Base-by-base conservation (phyloP, 441 rosid genomes). In the Macaranga tanarius region DNA sequence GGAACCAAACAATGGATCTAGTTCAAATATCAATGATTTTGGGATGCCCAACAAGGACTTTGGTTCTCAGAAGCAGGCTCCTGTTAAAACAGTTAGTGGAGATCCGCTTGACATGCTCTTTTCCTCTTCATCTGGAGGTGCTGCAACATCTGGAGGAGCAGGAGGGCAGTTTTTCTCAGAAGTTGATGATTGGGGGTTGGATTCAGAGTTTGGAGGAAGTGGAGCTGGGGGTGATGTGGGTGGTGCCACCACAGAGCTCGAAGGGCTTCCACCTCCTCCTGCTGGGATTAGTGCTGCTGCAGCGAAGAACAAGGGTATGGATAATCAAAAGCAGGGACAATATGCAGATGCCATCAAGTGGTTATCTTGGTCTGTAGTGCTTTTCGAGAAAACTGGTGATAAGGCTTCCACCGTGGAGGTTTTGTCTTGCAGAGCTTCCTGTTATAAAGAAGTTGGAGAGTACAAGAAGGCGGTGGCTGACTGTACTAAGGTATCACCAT, bases 391-490 rank as follows among this genome's bases (percentile, higher is more conserved):
- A 82, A 72, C 86, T 58, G 88, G 89, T 11, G 96, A 89, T 75
- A 60, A 72, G 52, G 80, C 82, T 69, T 84, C 86, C 20, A 66
- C 83, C 45, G 64, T 26, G 0, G 97, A 95, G 63, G 97, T 87
- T 73, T 86, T 90, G 73, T 83, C 97, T 3, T 75, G 82, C 81
- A 89, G 99, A 74, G 99, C 99, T 77, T 95, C 99, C 4, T 91
- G 99, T 74, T 95, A 92, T 83, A 95, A 92, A 84, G 99, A 95
- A 84, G 99, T 92, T 63, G 99, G 99, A 67, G 97, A 95, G 80
- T 90, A 95, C 81, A 95, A 95, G 85, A 91, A 95, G 84, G 99
- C 99, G 23, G 99, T 95, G 51, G 89, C 95, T n/a, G 99, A 92
- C 79, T 95, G 97, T 77, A 83, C 97, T 25, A 88, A 87, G 99